Percentiles rank a stretch among this genome's conserved stretches.
phyloP scores from a whole-genome alignment of 2,329 filamentous ascomycete species.

The Orbilia ellipsospora region DNA sequence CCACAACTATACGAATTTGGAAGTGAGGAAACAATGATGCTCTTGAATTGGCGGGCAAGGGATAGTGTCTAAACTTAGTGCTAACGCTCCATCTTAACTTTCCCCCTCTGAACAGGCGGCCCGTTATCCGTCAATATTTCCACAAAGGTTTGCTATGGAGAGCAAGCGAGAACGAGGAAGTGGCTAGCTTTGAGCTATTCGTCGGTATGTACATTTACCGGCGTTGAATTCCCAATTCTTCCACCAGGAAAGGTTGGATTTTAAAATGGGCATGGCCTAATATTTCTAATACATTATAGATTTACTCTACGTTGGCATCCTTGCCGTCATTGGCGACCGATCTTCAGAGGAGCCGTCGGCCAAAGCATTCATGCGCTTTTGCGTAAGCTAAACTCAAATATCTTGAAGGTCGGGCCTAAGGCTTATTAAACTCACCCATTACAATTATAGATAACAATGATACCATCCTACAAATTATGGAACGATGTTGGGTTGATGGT shows the following conservation, averaged over 20 bases:
- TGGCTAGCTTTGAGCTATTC: conserved; percentile 74
- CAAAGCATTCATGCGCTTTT: conserved; percentile 69
- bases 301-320: conserved; percentile 67
- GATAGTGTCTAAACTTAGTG: conserved; percentile 30
- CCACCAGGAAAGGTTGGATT: too few species aligned
- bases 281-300: conserved; percentile 10
- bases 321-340: conserved; percentile 73
- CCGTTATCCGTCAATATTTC: conserved; percentile 73
- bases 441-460: conserved; percentile 67
- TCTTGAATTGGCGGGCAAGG: conserved; percentile 31
- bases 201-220: conserved; percentile 67
- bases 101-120: conserved; percentile 67
- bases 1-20: conserved; percentile 39
- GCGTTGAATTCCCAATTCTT: background rate
- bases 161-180: conserved; percentile 70
- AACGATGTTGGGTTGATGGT: conserved; percentile 70
- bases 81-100: conserved; percentile 58
- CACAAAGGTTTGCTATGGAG: conserved; percentile 74
- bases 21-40: conserved; percentile 22
- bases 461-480: conserved; percentile 74
- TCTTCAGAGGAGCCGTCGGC: conserved; percentile 70
- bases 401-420: background rate
- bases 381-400: conserved; percentile 54
- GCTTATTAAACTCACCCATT: background rate
- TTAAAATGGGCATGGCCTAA: background rate